Percentiles rank a stretch among this genome's conserved stretches.
Conservation (phyloP, 2,329 filamentous ascomycete genomes). For the Colletotrichum truncatum region DNA sequence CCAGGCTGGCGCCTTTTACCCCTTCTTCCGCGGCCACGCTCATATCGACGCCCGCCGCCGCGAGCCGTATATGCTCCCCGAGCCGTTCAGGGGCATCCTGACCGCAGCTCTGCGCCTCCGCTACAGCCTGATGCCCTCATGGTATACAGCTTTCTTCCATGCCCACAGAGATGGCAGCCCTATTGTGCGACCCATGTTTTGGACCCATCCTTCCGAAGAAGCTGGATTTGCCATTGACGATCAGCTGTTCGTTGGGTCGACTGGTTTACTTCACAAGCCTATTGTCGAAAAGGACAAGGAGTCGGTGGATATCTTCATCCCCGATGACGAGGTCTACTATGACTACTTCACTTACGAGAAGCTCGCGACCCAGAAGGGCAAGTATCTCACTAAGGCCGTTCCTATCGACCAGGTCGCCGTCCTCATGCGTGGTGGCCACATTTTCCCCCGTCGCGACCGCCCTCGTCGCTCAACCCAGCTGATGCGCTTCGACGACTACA, state of each 20-base stretch:
- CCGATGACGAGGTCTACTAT: conserved; percentile 90
- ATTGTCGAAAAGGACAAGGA: conserved; percentile 81
- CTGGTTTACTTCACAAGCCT: conserved; percentile 92
- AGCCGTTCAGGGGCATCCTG: conserved; percentile 87
- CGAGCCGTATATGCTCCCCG: conserved; percentile 88
- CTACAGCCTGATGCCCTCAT: conserved; percentile 88
- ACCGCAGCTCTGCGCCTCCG: conserved; percentile 87
- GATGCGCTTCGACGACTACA: conserved; percentile 97
- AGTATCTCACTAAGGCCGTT: conserved; percentile 74
- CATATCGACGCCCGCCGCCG: conserved; percentile 96
- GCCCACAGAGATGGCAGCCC: conserved; percentile 85
- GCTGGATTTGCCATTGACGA: conserved; percentile 89
- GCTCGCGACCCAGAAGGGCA: conserved; percentile 75
- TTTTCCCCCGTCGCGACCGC: conserved; percentile 89
- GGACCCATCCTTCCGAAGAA: conserved; percentile 88
- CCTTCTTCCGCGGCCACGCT: conserved; percentile 96
- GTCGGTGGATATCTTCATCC: conserved; percentile 83
- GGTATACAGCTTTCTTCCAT: conserved; percentile 97
- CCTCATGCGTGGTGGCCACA: conserved; percentile 91
- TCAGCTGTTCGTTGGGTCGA: conserved; percentile 90
- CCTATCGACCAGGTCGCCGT: conserved; percentile 89
- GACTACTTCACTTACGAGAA: conserved; percentile 92
- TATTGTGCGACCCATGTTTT: conserved; percentile 92
- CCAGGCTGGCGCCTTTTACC: conserved; percentile 95
- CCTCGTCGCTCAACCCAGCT: conserved; percentile 85